A percentile compares a stretch with the other conserved stretches of the same genome.
Evolutionary conservation across 495 filamentous ascomycete species (phyloP).

Genomic region (Penicillium turbatum): DNA sequence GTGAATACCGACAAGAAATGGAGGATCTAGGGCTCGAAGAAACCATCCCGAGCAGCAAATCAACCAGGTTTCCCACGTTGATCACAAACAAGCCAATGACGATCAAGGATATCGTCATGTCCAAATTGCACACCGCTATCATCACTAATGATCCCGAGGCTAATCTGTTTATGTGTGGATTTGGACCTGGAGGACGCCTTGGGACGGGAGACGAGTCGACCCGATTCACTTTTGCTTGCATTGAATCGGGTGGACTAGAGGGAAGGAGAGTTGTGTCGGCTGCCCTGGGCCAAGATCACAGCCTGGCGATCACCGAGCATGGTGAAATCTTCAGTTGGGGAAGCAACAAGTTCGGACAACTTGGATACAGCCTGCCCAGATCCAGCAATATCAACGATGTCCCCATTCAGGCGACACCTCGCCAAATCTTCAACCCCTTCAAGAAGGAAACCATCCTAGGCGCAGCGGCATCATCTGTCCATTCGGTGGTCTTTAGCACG

Average conservation of each 20-base stretch:
- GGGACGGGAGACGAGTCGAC: constrained; percentile 89
- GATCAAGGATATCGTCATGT: constrained; percentile 74
- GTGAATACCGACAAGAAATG: constrained; percentile 48
- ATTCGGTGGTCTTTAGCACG: constrained; percentile 82
- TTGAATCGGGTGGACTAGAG: constrained; percentile 66
- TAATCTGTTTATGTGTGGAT: constrained; percentile 90
- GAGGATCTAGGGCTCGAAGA: constrained; percentile 28
- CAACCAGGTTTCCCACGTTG: constrained; percentile 57
- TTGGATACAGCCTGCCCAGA: constrained; percentile 71
- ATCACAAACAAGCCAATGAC: constrained; percentile 65
- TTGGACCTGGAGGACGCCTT: constrained; percentile 84
- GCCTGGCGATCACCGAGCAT: constrained; percentile 71
- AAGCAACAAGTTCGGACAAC: constrained; percentile 77
- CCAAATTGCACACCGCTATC: constrained; percentile 88
- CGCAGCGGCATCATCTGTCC: constrained; percentile 83
- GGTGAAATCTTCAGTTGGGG: constrained; percentile 94
- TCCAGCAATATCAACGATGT: constrained; percentile 58
- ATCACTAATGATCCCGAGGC: constrained; percentile 85
- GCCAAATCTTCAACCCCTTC: constrained; percentile 85
- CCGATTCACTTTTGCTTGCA: constrained; percentile 73
- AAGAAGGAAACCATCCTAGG: constrained; percentile 82
- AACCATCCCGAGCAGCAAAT: constrained; percentile 18
- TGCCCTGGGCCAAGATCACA: constrained; percentile 87
- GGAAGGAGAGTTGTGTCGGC: constrained; percentile 67
- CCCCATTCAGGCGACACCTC: constrained; percentile 71